A percentile compares a stretch with the other conserved stretches of the same genome.
These are phyloP conservation scores for Hymenoscyphus albidus DNA, from an alignment of 2,329 filamentous ascomycete genomes.

Conservation along the genomic window DNA sequence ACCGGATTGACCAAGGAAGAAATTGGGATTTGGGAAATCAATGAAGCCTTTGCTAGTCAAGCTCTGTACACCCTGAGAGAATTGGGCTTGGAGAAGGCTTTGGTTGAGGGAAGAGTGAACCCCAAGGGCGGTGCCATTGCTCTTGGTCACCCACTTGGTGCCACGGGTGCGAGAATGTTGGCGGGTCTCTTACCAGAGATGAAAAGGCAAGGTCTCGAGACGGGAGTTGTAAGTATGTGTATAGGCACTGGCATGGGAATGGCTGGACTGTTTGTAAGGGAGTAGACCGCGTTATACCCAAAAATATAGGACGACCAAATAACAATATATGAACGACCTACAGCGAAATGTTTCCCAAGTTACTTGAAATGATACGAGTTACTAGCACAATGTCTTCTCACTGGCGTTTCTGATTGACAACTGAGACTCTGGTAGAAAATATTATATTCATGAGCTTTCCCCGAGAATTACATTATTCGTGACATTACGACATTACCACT, in stretches of 20 bases:
- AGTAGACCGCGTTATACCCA: constrained; percentile 40
- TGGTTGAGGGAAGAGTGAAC: constrained; percentile 70
- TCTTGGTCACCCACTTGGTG: constrained; percentile 86
- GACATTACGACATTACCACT: constrained; percentile 9
- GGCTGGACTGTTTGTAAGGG: constrained; percentile 63
- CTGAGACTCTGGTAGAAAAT: neutral
- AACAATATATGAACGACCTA: too few species aligned
- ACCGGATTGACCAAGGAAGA: constrained; percentile 65
- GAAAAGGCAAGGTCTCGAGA: constrained; percentile 62
- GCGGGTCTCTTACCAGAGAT: constrained; percentile 61
- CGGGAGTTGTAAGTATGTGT: constrained; percentile 91
- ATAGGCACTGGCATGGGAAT: constrained; percentile 79
- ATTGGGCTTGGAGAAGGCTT: constrained; percentile 60
- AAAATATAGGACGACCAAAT: neutral
- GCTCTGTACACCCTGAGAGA: constrained; percentile 67
- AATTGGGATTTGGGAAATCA: constrained; percentile 87
- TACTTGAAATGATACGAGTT: too few species aligned
- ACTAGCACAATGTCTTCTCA: too few species aligned
- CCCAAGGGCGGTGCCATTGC: constrained; percentile 92
- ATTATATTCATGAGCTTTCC: neutral
- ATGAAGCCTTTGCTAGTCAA: constrained; percentile 73
- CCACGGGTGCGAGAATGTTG: constrained; percentile 79
- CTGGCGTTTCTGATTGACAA: too few species aligned
- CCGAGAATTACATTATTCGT: neutral
- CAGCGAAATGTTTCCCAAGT: too few species aligned